A percentile compares a stretch with the other conserved stretches of the same genome.
Evolutionary conservation across 1,139 yeast species (phyloP).

Genomic region (Pichia sp.): DNA sequence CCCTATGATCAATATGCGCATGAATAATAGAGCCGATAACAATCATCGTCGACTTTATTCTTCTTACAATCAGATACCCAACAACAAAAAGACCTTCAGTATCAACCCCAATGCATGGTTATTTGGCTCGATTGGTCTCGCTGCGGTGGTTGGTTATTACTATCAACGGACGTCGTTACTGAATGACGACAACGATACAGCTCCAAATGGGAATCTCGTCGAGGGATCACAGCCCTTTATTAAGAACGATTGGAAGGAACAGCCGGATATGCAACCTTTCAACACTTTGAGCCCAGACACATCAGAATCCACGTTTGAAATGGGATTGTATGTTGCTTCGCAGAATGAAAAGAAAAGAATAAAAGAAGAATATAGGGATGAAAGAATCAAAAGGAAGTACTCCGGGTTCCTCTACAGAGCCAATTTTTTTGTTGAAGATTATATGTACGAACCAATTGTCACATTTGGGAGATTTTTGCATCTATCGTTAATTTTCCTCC

Average conservation of each 20-base stretch:
- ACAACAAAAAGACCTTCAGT: no score
- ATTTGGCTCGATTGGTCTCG: no score
- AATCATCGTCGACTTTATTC: no score
- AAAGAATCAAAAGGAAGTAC: slow-evolving; percentile 19
- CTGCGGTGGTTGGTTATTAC: no score
- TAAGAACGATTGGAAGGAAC: slow-evolving; percentile 11
- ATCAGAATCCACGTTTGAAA: slow-evolving; percentile 56
- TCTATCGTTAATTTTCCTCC: slow-evolving; percentile 57
- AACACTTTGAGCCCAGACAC: slow-evolving; percentile 33
- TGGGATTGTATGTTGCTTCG: slow-evolving; percentile 57
- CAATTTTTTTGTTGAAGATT: slow-evolving; percentile 40
- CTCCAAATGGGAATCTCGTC: background rate
- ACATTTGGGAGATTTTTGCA: slow-evolving; percentile 66
- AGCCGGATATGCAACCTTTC: slow-evolving; percentile 8
- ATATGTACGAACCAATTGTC: slow-evolving; percentile 56
- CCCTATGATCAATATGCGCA: no score
- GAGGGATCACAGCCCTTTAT: slow-evolving; percentile 13
- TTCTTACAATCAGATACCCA: no score
- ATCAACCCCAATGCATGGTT: no score
- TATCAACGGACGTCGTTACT: background rate
- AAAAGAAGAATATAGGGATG: slow-evolving; percentile 25
- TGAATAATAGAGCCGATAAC: no score
- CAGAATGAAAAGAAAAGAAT: slow-evolving; percentile 39
- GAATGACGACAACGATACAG: slow-evolving; percentile 3
- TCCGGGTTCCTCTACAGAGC: slow-evolving; percentile 30